Conservation (phyloP, 2,329 filamentous ascomycete species). For the Ceratocystis cubensis region DNA sequence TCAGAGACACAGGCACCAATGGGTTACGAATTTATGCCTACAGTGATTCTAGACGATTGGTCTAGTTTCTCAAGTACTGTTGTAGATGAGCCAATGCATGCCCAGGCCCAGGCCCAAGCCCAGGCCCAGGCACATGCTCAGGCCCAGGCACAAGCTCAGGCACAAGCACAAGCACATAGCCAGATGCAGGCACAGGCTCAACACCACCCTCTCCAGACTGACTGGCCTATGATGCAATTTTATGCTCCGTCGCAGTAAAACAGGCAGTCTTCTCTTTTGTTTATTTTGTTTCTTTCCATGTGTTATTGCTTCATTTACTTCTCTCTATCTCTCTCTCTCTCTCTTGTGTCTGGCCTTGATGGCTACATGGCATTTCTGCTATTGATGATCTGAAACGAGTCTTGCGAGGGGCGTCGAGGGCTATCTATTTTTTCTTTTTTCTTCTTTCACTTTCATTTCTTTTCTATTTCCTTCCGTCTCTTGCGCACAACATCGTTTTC, state of each 20-base stretch:
- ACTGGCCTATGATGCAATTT: slow-evolving; percentile 25
- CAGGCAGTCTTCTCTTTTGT: neutral
- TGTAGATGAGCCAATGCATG: slow-evolving; percentile 25
- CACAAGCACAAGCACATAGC: slow-evolving; percentile 1
- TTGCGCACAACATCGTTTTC: neutral
- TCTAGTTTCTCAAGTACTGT: slow-evolving; percentile 30
- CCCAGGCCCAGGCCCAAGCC: slow-evolving; percentile 5
- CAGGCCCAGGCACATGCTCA: slow-evolving; percentile 12
- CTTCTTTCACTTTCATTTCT: neutral
- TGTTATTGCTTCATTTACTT: neutral
- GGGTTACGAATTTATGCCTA: slow-evolving; percentile 35
- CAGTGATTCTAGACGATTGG: slow-evolving; percentile 33
- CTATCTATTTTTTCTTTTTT: neutral
- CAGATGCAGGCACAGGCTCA: slow-evolving; percentile 19
- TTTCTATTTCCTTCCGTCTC: slow-evolving; percentile 9
- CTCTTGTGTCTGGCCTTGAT: neutral
- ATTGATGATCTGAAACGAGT: slow-evolving; percentile 9
- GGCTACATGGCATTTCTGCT: neutral
- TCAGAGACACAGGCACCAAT: slow-evolving; percentile 26
- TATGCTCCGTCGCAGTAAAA: slow-evolving; percentile 12
- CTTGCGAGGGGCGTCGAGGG: neutral
- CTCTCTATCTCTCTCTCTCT: neutral
- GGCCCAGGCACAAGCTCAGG: slow-evolving; percentile 6
- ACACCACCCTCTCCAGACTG: slow-evolving; percentile 23
- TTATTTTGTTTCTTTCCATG: neutral